Conservation (phyloP, 1,284 basidiomycete species). For the Cryptococcus deneoformans region DNA sequence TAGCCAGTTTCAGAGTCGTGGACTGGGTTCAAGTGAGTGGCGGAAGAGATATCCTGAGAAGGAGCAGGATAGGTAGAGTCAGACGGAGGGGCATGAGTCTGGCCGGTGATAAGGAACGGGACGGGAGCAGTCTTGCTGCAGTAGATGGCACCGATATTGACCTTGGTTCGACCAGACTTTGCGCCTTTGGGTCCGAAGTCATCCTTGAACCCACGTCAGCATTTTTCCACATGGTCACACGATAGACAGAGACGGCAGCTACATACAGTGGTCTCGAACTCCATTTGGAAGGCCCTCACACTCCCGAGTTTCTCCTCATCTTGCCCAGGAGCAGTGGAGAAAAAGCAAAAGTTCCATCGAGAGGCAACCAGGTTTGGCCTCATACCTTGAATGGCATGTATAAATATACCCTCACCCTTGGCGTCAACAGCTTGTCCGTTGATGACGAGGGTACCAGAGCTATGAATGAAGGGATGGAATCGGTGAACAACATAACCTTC, state of each 20-base stretch:
- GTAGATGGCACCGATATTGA: conserved; percentile 70
- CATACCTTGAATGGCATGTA: conserved; percentile 99
- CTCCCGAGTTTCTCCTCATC: conserved; percentile 61
- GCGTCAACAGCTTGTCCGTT: conserved; percentile 66
- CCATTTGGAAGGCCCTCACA: conserved; percentile 89
- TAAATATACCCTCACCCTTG: conserved; percentile 82
- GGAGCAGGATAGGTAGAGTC: conserved; percentile 32
- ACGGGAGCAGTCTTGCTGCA: conserved; percentile 14
- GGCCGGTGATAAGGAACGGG: conserved; percentile 51
- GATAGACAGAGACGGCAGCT: not conserved
- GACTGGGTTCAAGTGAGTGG: conserved; percentile 63
- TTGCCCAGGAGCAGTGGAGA: conserved; percentile 59
- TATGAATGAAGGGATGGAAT: conserved; percentile 77
- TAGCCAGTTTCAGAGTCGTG: conserved; percentile 77
- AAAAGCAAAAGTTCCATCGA: conserved; percentile 95
- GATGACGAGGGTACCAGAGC: conserved; percentile 67
- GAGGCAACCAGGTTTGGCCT: conserved; percentile 88
- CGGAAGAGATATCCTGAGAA: conserved; percentile 66
- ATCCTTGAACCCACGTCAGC: conserved; percentile 43
- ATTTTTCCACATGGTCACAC: not conserved
- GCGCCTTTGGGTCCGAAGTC: conserved; percentile 68
- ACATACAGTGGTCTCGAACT: conserved; percentile 75
- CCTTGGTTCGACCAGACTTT: conserved; percentile 72
- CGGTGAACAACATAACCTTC: conserved; percentile 90
- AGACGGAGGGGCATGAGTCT: conserved; percentile 63